A percentile compares a stretch with the other conserved stretches of the same genome.
These are phyloP conservation scores for Bipolaris victoriae DNA, from an alignment of 2,329 filamentous ascomycete species.

Conservation along the genomic window DNA sequence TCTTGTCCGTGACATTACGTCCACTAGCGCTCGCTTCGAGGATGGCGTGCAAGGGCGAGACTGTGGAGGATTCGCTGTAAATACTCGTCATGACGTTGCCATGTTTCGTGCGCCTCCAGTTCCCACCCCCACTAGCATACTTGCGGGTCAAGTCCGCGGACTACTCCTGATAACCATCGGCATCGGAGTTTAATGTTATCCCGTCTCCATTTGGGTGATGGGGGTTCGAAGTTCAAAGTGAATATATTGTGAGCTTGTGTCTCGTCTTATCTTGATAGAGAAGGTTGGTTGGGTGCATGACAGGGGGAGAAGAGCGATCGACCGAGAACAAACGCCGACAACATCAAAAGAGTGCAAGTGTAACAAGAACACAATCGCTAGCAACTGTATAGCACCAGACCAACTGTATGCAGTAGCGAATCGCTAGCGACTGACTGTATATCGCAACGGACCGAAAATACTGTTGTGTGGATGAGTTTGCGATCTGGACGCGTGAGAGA, in stretches of 20 bases:
- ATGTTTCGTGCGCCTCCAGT: slow-evolving; percentile 12
- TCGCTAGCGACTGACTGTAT: too few species aligned
- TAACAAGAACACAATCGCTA: too few species aligned
- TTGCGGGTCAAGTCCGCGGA: neutral
- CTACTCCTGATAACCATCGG: neutral
- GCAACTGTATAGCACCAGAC: too few species aligned
- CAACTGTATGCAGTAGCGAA: too few species aligned
- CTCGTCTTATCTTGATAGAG: neutral
- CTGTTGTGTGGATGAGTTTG: too few species aligned
- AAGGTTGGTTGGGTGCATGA: neutral
- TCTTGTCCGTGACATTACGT: slow-evolving; percentile 27
- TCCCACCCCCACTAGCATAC: neutral
- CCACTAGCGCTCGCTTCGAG: slow-evolving; percentile 13
- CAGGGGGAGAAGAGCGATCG: neutral
- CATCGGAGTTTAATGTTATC: neutral
- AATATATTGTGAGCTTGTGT: neutral
- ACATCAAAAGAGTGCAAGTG: neutral
- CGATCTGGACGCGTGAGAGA: too few species aligned
- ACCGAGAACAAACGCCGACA: neutral
- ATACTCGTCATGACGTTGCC: slow-evolving; percentile 23
- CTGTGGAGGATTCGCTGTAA: slow-evolving; percentile 12
- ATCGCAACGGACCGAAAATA: too few species aligned
- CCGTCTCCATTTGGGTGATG: neutral
- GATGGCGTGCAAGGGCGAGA: slow-evolving; percentile 4
- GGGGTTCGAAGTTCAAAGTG: neutral